Base-by-base conservation (phyloP, 1,139 yeast genomes). In the Lipomyces yarrowii region DNA sequence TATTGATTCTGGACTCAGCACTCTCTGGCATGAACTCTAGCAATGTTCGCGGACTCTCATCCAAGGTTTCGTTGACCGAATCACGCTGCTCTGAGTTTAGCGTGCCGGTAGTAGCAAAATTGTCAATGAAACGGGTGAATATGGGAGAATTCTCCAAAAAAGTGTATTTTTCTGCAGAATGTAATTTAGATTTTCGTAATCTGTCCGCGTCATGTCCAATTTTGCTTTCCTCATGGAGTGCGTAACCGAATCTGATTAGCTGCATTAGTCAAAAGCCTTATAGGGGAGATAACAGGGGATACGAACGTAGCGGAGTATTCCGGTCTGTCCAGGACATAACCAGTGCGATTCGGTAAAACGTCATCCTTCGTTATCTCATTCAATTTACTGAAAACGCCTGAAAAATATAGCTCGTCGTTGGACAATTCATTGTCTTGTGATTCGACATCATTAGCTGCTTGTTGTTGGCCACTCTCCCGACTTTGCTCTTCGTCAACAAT, bases 61-160 rank as follows among this genome's bases (percentile, higher is more conserved):
- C 21, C 3, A 42, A 10, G 18, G 21, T n/a, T 18, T 42, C 48
- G 23, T 23, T 5, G 23, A 42, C 48, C 21, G 48, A 39, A 7
- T 7, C 18, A 18, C n/a, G 10, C 18, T 8, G 23, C 3, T 18
- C 48, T n/a, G n/a, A 15, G n/a, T n/a, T 42, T n/a, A 18, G 7
- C 10, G 48, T 8, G 11, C 8, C 18, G 7, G 21, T 6, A 11
- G 30, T 18, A 15, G 46, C 48, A 39, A 61, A 64, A 18, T 48
- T 57, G 33, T 61, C 67, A 30, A 60, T 58, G 52, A 55, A 61
- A 21, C 62, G 61, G 8, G 67, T 56, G 30, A 61, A 57, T 18
- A 61, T 46, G n/a, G 64, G 64, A 5, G 64, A n/a, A n/a, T 32
- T 52, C 21, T n/a, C 23, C 21, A 57, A 30, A 60, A 63, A 63